These are phyloP conservation scores for Polytrichum commune DNA, from an alignment of 225 moss, liverwort and hornwort species.

Conservation along the genomic window DNA sequence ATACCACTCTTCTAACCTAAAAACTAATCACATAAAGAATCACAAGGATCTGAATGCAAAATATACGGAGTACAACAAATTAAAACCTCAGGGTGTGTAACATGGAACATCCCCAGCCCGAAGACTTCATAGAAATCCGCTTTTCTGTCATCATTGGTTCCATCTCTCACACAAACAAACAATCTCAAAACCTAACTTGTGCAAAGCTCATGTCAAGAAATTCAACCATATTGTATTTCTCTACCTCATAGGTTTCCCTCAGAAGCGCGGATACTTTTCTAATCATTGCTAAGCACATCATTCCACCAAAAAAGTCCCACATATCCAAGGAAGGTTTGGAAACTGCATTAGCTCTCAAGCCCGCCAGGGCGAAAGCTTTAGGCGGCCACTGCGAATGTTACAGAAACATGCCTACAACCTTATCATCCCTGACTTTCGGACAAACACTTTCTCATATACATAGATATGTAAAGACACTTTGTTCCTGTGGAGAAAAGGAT, in stretches of 20 bases:
- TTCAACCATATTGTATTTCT: too few relatives aligned
- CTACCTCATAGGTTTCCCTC: conserved; percentile 4
- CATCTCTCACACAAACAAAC: too few relatives aligned
- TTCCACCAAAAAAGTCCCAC: conserved; percentile 16
- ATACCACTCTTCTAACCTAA: too few relatives aligned
- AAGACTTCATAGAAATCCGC: too few relatives aligned
- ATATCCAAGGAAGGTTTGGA: conserved; percentile 53
- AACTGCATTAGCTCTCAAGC: conserved; percentile 47
- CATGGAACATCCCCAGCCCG: too few relatives aligned
- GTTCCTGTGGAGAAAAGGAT: background rate
- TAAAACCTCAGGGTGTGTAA: too few relatives aligned
- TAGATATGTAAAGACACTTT: background rate
- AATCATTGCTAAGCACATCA: conserved; percentile 20
- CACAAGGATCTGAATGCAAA: too few relatives aligned
- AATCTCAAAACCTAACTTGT: too few relatives aligned
- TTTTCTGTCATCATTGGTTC: too few relatives aligned
- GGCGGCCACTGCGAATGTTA: conserved; percentile 96
- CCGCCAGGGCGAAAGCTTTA: conserved; percentile 37
- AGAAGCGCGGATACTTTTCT: conserved; percentile 45
- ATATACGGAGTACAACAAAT: too few relatives aligned
- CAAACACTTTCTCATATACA: too few relatives aligned
- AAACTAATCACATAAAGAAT: too few relatives aligned
- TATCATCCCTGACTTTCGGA: conserved; percentile 29
- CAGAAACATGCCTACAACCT: conserved; percentile 64
- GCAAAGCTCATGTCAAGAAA: conserved; percentile 17